Percentiles rank a stretch among this genome's conserved stretches.
Conservation (phyloP, 2,329 filamentous ascomycete genomes). For the Colletotrichum kahawae region DNA sequence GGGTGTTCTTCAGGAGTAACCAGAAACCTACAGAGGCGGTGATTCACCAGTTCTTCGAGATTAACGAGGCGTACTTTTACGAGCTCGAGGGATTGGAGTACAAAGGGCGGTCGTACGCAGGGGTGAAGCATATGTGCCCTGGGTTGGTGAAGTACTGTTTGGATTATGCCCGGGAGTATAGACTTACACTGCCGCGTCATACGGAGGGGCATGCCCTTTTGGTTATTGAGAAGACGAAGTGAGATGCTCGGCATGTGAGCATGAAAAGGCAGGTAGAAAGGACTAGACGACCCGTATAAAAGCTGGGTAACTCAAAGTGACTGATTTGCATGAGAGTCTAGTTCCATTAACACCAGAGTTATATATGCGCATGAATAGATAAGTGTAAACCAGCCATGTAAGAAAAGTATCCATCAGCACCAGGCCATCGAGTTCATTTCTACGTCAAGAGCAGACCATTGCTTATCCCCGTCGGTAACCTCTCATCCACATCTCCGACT, state of each 20-base stretch:
- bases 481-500: constrained; percentile 33
- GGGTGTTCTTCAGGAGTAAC: neutral
- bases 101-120: neutral
- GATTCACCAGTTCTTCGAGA: constrained; percentile 3
- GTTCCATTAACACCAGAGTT: neutral
- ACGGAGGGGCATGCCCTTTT: neutral
- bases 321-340: neutral
- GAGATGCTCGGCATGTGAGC: neutral
- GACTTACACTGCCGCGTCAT: neutral
- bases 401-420: neutral
- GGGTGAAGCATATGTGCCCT: neutral
- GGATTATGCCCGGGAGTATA: neutral
- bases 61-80: constrained; percentile 1
- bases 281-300: neutral
- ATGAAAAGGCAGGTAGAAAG: neutral
- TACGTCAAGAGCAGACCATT: neutral
- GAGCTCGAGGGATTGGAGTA: constrained; percentile 6
- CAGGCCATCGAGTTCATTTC: fast-evolving
- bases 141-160: neutral
- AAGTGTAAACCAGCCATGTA: neutral
- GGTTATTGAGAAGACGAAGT: neutral
- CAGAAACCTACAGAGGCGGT: neutral
- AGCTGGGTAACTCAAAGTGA: neutral
- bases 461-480: neutral
- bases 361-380: fast-evolving